Conservation (phyloP, 345 rosid species). For the Dimocarpus longan region DNA sequence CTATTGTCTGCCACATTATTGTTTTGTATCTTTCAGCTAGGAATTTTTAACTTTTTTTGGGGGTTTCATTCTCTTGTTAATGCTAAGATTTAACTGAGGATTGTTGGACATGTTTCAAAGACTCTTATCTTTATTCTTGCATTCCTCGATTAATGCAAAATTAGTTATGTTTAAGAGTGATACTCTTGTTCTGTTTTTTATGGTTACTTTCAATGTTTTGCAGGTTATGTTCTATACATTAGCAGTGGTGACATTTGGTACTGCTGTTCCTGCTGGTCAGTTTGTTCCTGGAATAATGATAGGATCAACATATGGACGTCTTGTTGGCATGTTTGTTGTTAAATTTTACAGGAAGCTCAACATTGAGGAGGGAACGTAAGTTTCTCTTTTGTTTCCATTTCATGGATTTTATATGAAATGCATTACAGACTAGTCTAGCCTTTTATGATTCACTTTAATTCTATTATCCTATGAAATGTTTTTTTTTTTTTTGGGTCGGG, state of each 20-base stretch:
- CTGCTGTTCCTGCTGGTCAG: conserved; percentile 99
- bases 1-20: neutral
- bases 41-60: neutral
- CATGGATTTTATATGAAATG: neutral
- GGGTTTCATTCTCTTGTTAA: neutral
- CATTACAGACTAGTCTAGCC: neutral
- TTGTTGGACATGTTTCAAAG: neutral
- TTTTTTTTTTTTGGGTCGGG: too few species aligned
- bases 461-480: neutral
- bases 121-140: neutral
- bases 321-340: conserved; percentile 95
- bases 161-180: neutral
- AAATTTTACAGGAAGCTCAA: conserved; percentile 86
- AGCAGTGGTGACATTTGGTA: conserved; percentile 93
- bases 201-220: conserved; percentile 22
- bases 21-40: neutral
- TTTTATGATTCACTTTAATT: neutral
- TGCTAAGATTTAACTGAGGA: neutral
- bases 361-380: conserved; percentile 99
- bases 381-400: conserved; percentile 24
- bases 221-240: conserved; percentile 96
- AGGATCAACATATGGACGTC: conserved; percentile 98
- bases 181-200: neutral
- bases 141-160: neutral
- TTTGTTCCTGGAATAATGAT: conserved; percentile 99